Percentiles rank a stretch among this genome's conserved stretches.
Conservation (phyloP, 768 basidiomycete genomes). For the Hygrocybe punicea region DNA sequence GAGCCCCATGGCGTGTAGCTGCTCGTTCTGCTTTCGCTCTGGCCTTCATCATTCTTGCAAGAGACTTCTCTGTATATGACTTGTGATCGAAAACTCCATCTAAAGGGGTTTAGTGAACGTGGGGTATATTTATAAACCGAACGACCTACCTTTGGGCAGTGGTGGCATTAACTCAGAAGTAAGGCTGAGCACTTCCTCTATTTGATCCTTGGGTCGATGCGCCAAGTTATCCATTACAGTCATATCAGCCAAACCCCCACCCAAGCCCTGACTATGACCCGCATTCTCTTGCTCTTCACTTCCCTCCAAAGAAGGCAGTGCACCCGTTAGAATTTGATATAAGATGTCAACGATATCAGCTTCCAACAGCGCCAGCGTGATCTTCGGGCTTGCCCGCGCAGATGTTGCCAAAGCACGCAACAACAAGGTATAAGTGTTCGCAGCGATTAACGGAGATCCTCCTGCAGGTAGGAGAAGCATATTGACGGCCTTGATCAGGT, state of each 20-base stretch:
- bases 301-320: slow-evolving; percentile 65
- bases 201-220: slow-evolving; percentile 94
- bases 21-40: slow-evolving; percentile 80
- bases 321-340: slow-evolving; percentile 94
- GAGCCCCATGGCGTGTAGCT: slow-evolving; percentile 55
- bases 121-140: not conserved
- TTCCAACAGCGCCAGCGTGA: slow-evolving; percentile 81
- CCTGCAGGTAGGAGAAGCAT: slow-evolving; percentile 80
- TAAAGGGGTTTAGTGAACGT: slow-evolving; percentile 28
- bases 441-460: slow-evolving; percentile 79
- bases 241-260: slow-evolving; percentile 91
- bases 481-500: slow-evolving; percentile 79
- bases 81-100: slow-evolving; percentile 97
- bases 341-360: slow-evolving; percentile 90
- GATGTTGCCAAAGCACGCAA: slow-evolving; percentile 85
- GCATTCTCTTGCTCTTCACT: slow-evolving; percentile 62
- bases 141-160: slow-evolving; percentile 72
- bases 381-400: slow-evolving; percentile 82
- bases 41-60: slow-evolving; percentile 71
- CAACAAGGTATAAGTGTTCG: slow-evolving; percentile 84
- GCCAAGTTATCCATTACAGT: slow-evolving; percentile 97
- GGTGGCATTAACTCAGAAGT: slow-evolving; percentile 92
- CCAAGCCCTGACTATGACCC: slow-evolving; percentile 68
- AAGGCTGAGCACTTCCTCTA: slow-evolving; percentile 88
- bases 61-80: slow-evolving; percentile 81